Percentiles rank a stretch among this genome's conserved stretches.
Evolutionary conservation across 73 alveolate species (phyloP).

Genomic region (Paramecium tetraurelia): DNA sequence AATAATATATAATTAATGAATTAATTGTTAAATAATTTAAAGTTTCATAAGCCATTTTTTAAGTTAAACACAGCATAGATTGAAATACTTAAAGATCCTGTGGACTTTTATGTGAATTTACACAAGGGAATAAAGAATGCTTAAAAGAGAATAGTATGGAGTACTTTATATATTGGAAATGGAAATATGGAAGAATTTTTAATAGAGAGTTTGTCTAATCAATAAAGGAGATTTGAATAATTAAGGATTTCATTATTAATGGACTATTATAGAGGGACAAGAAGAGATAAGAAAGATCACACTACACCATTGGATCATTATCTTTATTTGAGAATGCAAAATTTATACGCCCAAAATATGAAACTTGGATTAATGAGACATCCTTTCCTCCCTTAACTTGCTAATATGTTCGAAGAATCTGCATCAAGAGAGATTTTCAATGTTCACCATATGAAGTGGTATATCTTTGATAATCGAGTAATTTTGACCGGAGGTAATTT

Average conservation of each 20-base stretch:
- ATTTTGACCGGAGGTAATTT: slow-evolving; percentile 39
- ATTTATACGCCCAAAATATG: not conserved
- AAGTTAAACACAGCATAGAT: slow-evolving; percentile 12
- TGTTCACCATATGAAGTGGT: slow-evolving; percentile 47
- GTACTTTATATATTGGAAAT: slow-evolving; percentile 37
- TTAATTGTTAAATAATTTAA: slow-evolving; percentile 4
- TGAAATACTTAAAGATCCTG: slow-evolving; percentile 20
- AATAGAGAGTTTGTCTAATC: not conserved
- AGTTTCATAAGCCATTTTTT: slow-evolving; percentile 27
- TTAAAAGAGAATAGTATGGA: slow-evolving; percentile 32
- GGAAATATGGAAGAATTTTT: slow-evolving; percentile 47
- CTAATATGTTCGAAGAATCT: not conserved
- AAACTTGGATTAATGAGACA: slow-evolving; percentile 2
- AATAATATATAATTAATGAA: not conserved
- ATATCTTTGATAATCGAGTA: not conserved
- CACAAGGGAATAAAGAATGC: slow-evolving; percentile 28
- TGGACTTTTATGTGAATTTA: slow-evolving; percentile 44
- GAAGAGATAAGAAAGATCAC: not conserved
- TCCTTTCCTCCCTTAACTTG: not conserved
- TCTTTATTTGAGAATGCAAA: not conserved
- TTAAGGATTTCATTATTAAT: slow-evolving; percentile 25
- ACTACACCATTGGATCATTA: not conserved
- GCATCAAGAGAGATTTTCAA: slow-evolving; percentile 22
- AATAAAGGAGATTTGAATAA: slow-evolving; percentile 29
- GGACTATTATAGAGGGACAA: slow-evolving; percentile 38